These are phyloP conservation scores for Tetrapyrgos nigripes DNA, from an alignment of 1,284 basidiomycete species.

Conservation along the genomic window DNA sequence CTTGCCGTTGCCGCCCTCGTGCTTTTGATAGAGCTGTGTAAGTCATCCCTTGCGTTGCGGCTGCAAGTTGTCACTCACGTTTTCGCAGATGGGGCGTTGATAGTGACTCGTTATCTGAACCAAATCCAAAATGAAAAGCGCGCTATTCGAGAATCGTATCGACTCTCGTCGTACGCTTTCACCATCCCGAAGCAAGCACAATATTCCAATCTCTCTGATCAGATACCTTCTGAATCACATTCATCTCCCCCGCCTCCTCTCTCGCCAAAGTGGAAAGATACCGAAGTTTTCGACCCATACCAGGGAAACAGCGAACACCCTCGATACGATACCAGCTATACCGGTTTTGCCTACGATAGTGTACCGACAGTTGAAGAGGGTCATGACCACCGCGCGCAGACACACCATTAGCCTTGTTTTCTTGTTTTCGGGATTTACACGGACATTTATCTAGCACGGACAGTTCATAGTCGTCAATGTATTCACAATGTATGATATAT, in stretches of 20 bases:
- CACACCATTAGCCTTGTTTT: too few species aligned
- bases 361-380: constrained; percentile 15
- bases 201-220: constrained; percentile 7
- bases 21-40: constrained; percentile 61
- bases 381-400: too few species aligned
- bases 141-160: constrained; percentile 40
- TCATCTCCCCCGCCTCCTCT: constrained; percentile 1
- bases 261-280: background rate
- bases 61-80: constrained; percentile 2
- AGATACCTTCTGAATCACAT: background rate
- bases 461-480: too few species aligned
- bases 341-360: constrained; percentile 6
- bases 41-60: constrained; percentile 27
- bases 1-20: constrained; percentile 50
- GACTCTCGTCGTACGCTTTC: constrained; percentile 15
- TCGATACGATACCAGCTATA: background rate
- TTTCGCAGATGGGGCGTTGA: constrained; percentile 57
- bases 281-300: constrained; percentile 20
- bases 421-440: too few species aligned
- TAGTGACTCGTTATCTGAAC: constrained; percentile 65
- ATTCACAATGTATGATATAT: too few species aligned
- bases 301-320: constrained; percentile 4
- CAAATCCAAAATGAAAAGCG: constrained; percentile 60
- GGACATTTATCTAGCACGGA: too few species aligned
- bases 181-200: constrained; percentile 5